These are phyloP conservation scores for Trichopus zeylanicus DNA, from an alignment of 116 monocot species.

Conservation along the genomic window DNA sequence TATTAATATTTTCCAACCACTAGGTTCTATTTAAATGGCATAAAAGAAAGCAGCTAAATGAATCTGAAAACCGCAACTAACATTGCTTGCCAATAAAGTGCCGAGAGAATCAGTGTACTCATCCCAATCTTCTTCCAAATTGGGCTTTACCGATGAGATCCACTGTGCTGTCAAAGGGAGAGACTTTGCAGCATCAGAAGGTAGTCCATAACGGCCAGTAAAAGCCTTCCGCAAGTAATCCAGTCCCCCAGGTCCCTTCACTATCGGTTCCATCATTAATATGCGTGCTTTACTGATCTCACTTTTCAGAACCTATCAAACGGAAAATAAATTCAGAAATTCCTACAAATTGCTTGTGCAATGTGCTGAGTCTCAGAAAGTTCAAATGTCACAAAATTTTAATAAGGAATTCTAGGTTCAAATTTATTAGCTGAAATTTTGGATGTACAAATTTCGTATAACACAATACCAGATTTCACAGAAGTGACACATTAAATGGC, in stretches of 20 bases:
- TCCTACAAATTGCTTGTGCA: no score
- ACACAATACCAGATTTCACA: no score
- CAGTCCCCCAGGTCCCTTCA: constrained; percentile 70
- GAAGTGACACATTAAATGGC: no score
- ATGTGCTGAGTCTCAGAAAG: no score
- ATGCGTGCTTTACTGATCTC: constrained; percentile 87
- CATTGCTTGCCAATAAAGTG: constrained; percentile 27
- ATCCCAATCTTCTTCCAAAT: constrained; percentile 57
- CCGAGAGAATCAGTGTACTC: constrained; percentile 46
- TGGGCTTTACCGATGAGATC: constrained; percentile 33
- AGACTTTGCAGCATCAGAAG: constrained; percentile 25
- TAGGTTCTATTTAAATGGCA: no score
- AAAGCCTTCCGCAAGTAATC: constrained; percentile 91
- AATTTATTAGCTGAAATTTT: no score
- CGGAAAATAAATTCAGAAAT: background rate
- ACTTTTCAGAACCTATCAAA: constrained; percentile 57
- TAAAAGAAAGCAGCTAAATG: no score
- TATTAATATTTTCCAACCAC: no score
- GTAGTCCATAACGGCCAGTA: constrained; percentile 57
- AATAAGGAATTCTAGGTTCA: no score
- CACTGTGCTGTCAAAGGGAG: constrained; percentile 61
- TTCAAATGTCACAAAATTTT: no score
- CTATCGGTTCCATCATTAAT: constrained; percentile 67
- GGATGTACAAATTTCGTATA: no score
- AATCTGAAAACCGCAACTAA: constrained; percentile 26